Base-by-base conservation (phyloP, 495 filamentous ascomycete genomes). In the Talaromyces thailandensis region DNA sequence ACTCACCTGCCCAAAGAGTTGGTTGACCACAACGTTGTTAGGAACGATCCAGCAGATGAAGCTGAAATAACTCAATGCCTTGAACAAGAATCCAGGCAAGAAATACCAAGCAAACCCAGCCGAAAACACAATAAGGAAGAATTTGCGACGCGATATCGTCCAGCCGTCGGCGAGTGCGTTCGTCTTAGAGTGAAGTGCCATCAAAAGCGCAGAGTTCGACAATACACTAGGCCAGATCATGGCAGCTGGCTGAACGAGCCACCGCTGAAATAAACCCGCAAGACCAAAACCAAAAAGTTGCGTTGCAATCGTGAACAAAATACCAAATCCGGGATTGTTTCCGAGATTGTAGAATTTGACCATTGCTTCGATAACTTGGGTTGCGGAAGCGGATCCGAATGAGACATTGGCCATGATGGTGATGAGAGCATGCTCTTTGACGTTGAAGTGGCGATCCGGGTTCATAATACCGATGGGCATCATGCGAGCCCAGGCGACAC, bases 171-270 rank as follows among this genome's bases (percentile, higher is more conserved):
- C 92, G 18, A 85, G 73, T 52, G 81, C 81, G 68, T 96, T 96
- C 56, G 88, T 85, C 60, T 88, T 86, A 56, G 90, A 92, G 69
- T 96, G 93, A 24, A 96, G 77, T 0, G 92, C 93, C 2, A 84
- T 86, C 65, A 96, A 88, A 79, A 96, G 89, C 48, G 92, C 88
- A 1, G 91, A 88, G 50, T 92, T 93, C 72, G 92, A 91, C 31
- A 96, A 78, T 4, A 92, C 93, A 51, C 87, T 86, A 0, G 93
- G 92, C 92, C 92, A 96, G 16, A 96, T 88, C 91, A 96, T 96
- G 18, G 90, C 87, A 50, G 88, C 86, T 6, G 92, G 92, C 6
- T 87, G 82, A 26, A 86, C 83, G 23, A 86, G 73, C 74, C 83
- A 86, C 31, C 81, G 76, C 16, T 81, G 74, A 28, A 76, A 76